These are phyloP conservation scores for Gastrodia elata DNA, from an alignment of 106 monocot species.

Conservation along the genomic window DNA sequence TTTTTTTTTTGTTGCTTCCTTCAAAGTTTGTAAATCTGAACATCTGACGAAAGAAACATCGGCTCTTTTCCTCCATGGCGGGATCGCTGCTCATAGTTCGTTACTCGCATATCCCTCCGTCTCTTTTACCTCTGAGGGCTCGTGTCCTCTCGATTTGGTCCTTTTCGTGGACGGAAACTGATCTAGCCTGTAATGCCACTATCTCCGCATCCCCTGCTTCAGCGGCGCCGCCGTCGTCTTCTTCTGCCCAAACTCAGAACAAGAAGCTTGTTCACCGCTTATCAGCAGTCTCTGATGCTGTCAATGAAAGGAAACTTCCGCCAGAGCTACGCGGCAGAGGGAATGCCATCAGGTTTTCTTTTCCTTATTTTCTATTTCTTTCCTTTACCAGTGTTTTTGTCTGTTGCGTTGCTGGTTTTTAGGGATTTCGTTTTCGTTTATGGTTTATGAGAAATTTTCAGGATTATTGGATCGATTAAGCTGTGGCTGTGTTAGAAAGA, in stretches of 20 bases:
- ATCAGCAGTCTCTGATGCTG: slow-evolving; percentile 45
- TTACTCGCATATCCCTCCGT: neutral
- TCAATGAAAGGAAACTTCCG: slow-evolving; percentile 66
- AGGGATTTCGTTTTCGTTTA: neutral
- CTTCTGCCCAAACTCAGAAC: slow-evolving; percentile 10
- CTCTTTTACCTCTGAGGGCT: neutral
- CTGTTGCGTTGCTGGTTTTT: neutral
- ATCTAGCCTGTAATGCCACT: neutral
- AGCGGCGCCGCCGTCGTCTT: slow-evolving; percentile 5
- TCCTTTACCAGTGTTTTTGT: neutral
- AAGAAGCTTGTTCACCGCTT: slow-evolving; percentile 43
- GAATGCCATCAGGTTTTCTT: slow-evolving; percentile 49
- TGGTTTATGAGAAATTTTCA: neutral
- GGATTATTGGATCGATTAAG: neutral
- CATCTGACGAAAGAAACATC: neutral
- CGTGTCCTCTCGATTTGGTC: slow-evolving; percentile 1
- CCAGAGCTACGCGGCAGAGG: slow-evolving; percentile 50
- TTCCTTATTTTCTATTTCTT: neutral
- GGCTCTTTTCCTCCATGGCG: neutral
- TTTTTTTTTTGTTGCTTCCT: too few relatives aligned
- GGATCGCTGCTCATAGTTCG: neutral
- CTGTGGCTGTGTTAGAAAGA: neutral
- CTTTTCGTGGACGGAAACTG: neutral
- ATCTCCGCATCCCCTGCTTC: neutral
- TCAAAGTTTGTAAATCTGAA: neutral